phyloP scores from a whole-genome alignment of 169 alveolate species.

The Theileria parva region DNA sequence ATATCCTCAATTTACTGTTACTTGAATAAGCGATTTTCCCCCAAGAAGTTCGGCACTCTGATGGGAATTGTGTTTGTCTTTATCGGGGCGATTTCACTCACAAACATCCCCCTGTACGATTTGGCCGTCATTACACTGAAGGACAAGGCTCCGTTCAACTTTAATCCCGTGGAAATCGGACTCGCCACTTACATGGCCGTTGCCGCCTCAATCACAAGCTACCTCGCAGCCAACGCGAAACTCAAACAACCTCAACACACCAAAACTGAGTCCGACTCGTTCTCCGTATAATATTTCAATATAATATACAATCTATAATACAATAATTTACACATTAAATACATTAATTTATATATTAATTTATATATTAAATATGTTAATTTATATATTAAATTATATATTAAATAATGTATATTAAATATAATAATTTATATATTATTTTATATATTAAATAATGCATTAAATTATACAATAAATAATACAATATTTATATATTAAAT shows the following conservation, averaged over 20 bases:
- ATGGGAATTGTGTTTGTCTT: constrained; percentile 19
- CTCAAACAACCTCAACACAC: not conserved
- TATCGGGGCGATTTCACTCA: constrained; percentile 32
- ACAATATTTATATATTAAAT: too few species aligned
- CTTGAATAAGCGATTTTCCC: constrained; percentile 36
- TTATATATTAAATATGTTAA: too few species aligned
- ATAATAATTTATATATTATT: too few species aligned
- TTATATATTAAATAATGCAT: too few species aligned
- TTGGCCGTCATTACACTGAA: not conserved
- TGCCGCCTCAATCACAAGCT: not conserved
- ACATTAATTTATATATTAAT: too few species aligned
- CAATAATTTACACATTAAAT: too few species aligned
- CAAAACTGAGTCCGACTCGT: too few species aligned
- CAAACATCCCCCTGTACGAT: constrained; percentile 48
- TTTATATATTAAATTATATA: too few species aligned
- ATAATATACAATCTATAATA: too few species aligned
- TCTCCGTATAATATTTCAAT: too few species aligned
- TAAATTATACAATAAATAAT: too few species aligned
- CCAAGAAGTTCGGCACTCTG: constrained; percentile 28
- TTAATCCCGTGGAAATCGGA: constrained; percentile 39
- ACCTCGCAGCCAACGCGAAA: not conserved
- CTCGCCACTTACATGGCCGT: constrained; percentile 44
- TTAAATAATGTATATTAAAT: too few species aligned
- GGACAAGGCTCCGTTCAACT: constrained; percentile 21
- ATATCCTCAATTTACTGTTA: constrained; percentile 44